Conservation (phyloP, 495 filamentous ascomycete genomes). For the Parmelia sp. region DNA sequence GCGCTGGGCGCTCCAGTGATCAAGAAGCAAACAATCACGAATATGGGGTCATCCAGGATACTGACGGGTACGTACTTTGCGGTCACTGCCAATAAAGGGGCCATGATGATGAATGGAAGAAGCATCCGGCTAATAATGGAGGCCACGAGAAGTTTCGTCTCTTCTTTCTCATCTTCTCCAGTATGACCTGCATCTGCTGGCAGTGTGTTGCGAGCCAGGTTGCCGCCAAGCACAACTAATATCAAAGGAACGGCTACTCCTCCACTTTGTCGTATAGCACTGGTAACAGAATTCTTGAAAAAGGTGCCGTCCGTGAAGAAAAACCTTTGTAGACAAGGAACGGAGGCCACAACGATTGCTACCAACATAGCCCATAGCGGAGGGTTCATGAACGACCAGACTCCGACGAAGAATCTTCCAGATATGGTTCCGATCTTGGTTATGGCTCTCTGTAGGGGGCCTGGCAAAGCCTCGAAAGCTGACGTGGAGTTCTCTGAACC, state of each 20-base stretch:
- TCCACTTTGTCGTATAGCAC: conserved; percentile 75
- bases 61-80: conserved; percentile 91
- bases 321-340: conserved; percentile 72
- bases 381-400: conserved; percentile 96
- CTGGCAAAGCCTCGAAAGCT: conserved; percentile 48
- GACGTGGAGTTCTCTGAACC: conserved; percentile 4
- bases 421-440: conserved; percentile 36
- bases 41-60: conserved; percentile 96
- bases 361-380: conserved; percentile 94
- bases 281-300: conserved; percentile 84
- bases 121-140: conserved; percentile 86
- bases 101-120: conserved; percentile 86
- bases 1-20: conserved; percentile 92
- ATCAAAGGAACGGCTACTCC: conserved; percentile 93
- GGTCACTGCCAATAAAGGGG: conserved; percentile 79
- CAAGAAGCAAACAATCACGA: conserved; percentile 94
- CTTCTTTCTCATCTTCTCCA: conserved; percentile 57
- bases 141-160: conserved; percentile 75
- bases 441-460: conserved; percentile 49
- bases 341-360: conserved; percentile 80
- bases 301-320: conserved; percentile 92
- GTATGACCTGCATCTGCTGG: conserved; percentile 51
- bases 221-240: conserved; percentile 91
- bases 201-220: conserved; percentile 72
- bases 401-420: conserved; percentile 53